Evolutionary conservation across 139 green algal genomes (phyloP), one percentile per base, ranked within the genome.

Genomic region (Zygnema circumcarinatum): DNA sequence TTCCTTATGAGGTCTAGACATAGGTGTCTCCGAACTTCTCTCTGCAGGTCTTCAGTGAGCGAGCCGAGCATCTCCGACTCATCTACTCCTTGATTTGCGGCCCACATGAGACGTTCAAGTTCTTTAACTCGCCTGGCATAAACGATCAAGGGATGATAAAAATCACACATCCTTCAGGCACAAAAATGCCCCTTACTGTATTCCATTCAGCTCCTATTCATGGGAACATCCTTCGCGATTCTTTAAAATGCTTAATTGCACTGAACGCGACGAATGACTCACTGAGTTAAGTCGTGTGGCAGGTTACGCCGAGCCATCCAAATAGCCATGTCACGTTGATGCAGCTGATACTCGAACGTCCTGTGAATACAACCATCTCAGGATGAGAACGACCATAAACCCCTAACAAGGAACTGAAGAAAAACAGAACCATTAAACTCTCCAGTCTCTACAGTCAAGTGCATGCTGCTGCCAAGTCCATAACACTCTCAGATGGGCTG

Each of bases 1-100:
- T 89, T 87, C n/a, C 16, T 36, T 32, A 89, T 67, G 39, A 89
- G 79, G 21, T 89, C 84, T 29, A 89, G 31, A 53, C 31, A 89
- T 22, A 89, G 76, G 79, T 81, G 40, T 40, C 84, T 67, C 21
- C 56, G 52, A 39, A 88, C 36, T 20, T 89, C 84, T 25, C 84
- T 31, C 36, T 79, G 35, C 33, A 89, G 31, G 25, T 89, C 84
- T 32, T 76, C 53, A 0, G 80, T 31, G 29, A 89, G 53, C 36
- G 25, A 33, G 25, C 21, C 53, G 32, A 89, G 29, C 22, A 86
- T 32, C 78, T 81, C 84, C 35, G 84, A 39, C 56, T 89, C 85
- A 79, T 90, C 11, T 0, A 90, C 85, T 0, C 85, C 85, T 20
- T 38, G 62, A 73, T 68, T 90, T 25, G 82, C 85, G 33, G 39